These are phyloP conservation scores for Fragaria iinumae DNA, from an alignment of 306 rosid genomes.

Conservation along the genomic window DNA sequence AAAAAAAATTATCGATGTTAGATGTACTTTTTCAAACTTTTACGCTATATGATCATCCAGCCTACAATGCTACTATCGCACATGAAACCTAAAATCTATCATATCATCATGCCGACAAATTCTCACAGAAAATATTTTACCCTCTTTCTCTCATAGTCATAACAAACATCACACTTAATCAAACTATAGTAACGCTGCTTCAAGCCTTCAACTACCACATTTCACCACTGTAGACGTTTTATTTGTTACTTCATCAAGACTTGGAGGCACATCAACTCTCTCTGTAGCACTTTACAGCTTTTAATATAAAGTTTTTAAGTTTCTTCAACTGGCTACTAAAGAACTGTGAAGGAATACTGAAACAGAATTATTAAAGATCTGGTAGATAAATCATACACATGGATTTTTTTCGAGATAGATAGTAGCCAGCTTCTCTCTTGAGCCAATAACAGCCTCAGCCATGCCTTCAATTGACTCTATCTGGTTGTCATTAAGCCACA, in stretches of 20 bases:
- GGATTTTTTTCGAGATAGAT: constrained; percentile 89
- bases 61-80: neutral
- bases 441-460: constrained; percentile 73
- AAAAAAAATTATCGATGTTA: too few relatives aligned
- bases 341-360: neutral
- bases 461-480: constrained; percentile 66
- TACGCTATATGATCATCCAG: neutral
- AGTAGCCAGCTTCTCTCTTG: constrained; percentile 78
- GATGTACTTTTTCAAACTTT: neutral
- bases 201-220: neutral
- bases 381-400: constrained; percentile 57
- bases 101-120: neutral
- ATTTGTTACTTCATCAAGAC: neutral
- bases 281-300: too few relatives aligned
- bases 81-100: neutral
- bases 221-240: neutral
- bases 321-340: constrained; percentile 5
- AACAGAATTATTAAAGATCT: constrained; percentile 3
- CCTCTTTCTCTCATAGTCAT: neutral
- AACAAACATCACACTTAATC: neutral
- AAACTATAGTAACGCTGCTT: neutral
- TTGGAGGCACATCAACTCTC: neutral
- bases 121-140: neutral
- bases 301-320: neutral
- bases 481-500: constrained; percentile 93